A percentile compares a stretch with the other conserved stretches of the same genome.
These are phyloP conservation scores for Trichoderma sp. DNA, from an alignment of 2,329 filamentous ascomycete genomes.

Conservation along the genomic window DNA sequence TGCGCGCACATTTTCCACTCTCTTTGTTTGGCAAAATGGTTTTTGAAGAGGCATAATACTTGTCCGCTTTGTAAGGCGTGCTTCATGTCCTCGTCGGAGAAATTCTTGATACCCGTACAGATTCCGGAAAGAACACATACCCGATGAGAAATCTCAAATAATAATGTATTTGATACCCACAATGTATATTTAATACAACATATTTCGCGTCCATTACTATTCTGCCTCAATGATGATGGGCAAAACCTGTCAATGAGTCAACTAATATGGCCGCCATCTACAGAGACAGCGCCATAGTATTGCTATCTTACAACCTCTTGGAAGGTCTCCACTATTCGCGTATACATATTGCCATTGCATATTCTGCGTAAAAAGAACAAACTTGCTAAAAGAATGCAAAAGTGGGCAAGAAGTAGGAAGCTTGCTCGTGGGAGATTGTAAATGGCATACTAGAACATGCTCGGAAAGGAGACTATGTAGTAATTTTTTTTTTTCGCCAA, in stretches of 20 bases:
- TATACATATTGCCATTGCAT: not conserved
- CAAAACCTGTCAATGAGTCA: not conserved
- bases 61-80: slow-evolving; percentile 25
- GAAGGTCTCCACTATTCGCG: not conserved
- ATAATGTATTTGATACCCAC: not conserved
- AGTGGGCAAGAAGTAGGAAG: not conserved
- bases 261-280: not conserved
- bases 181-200: not conserved
- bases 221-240: not conserved
- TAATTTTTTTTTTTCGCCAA: not conserved
- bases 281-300: not conserved
- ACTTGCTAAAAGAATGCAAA: not conserved
- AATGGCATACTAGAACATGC: not conserved
- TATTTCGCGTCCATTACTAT: not conserved
- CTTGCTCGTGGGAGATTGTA: not conserved
- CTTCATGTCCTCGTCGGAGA: not conserved
- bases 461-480: not conserved
- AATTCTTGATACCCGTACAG: not conserved
- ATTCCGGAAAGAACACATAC: not conserved
- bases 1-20: slow-evolving; percentile 26
- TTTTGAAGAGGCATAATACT: slow-evolving; percentile 22
- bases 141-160: not conserved
- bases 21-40: slow-evolving; percentile 23
- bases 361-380: not conserved
- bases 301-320: not conserved